Evolutionary conservation across 441 rosid species (phyloP).

Genomic region (Arabidopsis lyrata): DNA sequence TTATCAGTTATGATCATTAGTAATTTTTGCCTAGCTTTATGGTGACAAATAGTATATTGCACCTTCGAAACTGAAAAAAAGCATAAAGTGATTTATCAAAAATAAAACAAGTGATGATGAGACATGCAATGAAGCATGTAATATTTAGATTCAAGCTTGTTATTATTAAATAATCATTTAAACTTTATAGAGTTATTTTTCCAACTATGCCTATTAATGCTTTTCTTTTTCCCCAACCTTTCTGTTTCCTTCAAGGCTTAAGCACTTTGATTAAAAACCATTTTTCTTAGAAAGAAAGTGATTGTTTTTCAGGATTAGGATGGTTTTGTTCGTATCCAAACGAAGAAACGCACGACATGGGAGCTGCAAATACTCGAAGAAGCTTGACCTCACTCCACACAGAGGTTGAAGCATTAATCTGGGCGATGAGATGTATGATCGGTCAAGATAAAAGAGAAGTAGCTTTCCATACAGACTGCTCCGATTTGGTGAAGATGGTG

Average conservation of each 20-base stretch:
- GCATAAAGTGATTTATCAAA: slow-evolving; percentile 23
- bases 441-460: too few relatives aligned
- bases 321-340: too few relatives aligned
- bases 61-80: slow-evolving; percentile 36
- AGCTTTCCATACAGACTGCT: too few relatives aligned
- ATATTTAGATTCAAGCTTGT: slow-evolving; percentile 28
- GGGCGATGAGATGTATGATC: too few relatives aligned
- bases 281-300: too few relatives aligned
- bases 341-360: too few relatives aligned
- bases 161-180: slow-evolving; percentile 31
- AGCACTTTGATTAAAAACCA: slow-evolving; percentile 11
- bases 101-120: slow-evolving; percentile 38
- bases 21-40: slow-evolving; percentile 40
- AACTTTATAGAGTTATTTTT: slow-evolving; percentile 37
- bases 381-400: too few relatives aligned
- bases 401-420: too few relatives aligned
- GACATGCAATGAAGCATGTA: slow-evolving; percentile 40
- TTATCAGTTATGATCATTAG: slow-evolving; percentile 16
- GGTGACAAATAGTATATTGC: slow-evolving; percentile 30
- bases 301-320: too few relatives aligned
- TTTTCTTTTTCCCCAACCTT: slow-evolving; percentile 18
- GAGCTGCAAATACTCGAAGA: too few relatives aligned
- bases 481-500: too few relatives aligned
- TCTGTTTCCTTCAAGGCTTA: slow-evolving; percentile 38
- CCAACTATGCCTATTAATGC: slow-evolving; percentile 44